phyloP scores from a whole-genome alignment of 2,329 filamentous ascomycete genomes.

The Aspergillus puulaauensis region DNA sequence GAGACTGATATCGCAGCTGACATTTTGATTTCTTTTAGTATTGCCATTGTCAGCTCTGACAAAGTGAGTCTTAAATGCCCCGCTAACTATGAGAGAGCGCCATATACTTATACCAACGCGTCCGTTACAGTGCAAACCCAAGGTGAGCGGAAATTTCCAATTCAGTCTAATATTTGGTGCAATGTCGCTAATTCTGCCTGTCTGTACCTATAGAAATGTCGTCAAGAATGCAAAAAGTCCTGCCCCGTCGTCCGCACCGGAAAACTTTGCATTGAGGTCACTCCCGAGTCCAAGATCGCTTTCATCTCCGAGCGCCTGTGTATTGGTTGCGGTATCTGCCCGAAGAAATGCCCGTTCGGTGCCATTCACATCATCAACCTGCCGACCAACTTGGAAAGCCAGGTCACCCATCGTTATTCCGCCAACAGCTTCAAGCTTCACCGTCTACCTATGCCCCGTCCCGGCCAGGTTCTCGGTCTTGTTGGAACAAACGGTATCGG shows the following conservation, averaged over 20 bases:
- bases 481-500: constrained; percentile 99
- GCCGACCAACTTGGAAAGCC: constrained; percentile 96
- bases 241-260: constrained; percentile 96
- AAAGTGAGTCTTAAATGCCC: constrained; percentile 64
- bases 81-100: constrained; percentile 12
- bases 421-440: constrained; percentile 99
- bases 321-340: constrained; percentile 99
- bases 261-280: constrained; percentile 96
- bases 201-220: constrained; percentile 70
- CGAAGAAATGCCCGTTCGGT: constrained; percentile 98
- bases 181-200: constrained; percentile 26
- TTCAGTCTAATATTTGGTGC: not conserved
- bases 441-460: constrained; percentile 90
- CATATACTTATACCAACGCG: constrained; percentile 24
- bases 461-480: constrained; percentile 90
- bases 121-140: constrained; percentile 73
- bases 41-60: constrained; percentile 98
- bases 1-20: constrained; percentile 14
- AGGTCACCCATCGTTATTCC: constrained; percentile 97
- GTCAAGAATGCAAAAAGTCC: constrained; percentile 98
- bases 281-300: constrained; percentile 83
- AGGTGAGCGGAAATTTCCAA: constrained; percentile 53
- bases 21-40: constrained; percentile 56
- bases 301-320: constrained; percentile 97
- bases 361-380: constrained; percentile 99